These are phyloP conservation scores for Solanum neorickii DNA, from an alignment of 257 asterid genomes.

Conservation along the genomic window DNA sequence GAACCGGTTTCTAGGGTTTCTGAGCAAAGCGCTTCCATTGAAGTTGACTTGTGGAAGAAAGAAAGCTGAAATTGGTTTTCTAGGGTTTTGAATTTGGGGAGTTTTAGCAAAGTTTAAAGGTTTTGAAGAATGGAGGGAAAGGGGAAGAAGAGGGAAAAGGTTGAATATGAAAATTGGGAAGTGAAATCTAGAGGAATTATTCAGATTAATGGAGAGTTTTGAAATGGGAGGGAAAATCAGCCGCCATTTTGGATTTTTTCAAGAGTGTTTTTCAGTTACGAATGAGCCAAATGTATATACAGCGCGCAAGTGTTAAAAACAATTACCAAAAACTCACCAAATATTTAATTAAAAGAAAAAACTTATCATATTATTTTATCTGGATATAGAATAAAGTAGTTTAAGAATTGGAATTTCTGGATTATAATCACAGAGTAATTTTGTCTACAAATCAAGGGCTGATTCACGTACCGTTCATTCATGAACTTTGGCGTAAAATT, in stretches of 20 bases:
- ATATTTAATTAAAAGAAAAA: neutral
- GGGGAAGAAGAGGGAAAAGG: slow-evolving; percentile 19
- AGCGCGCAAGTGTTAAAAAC: neutral
- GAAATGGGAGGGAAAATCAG: slow-evolving; percentile 4
- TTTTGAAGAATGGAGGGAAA: slow-evolving; percentile 1
- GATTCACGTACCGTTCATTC: neutral
- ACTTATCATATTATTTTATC: neutral
- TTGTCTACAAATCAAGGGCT: neutral
- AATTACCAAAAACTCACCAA: neutral
- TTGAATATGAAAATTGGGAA: neutral
- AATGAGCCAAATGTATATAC: neutral
- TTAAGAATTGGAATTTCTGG: neutral
- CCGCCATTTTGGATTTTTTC: slow-evolving; percentile 4
- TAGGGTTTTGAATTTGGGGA: neutral
- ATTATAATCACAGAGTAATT: no score
- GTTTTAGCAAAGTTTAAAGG: neutral
- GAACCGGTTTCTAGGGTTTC: neutral
- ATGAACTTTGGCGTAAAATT: neutral
- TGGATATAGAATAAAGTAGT: neutral
- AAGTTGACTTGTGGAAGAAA: neutral
- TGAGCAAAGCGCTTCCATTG: slow-evolving; percentile 6
- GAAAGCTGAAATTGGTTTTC: slow-evolving; percentile 6
- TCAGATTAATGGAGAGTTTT: slow-evolving; percentile 6
- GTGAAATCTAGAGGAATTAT: neutral
- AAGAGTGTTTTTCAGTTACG: neutral